Conservation (phyloP, 83 land plant genomes). For the Larix sibirica region DNA sequence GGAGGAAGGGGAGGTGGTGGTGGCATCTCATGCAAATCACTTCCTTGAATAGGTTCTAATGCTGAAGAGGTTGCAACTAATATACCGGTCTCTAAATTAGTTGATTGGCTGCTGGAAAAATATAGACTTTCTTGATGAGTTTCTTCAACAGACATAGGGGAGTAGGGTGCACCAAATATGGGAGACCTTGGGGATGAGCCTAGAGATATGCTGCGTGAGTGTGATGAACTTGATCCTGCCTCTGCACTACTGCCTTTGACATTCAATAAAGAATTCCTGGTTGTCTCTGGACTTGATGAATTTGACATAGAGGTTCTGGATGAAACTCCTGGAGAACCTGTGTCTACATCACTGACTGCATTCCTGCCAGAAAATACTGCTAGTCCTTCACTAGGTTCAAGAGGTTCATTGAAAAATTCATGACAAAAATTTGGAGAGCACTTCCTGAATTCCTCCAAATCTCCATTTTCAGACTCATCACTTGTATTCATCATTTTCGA, state of each 20-base stretch:
- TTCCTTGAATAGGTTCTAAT: not conserved
- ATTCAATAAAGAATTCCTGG: conserved; percentile 12
- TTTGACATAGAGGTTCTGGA: conserved; percentile 7
- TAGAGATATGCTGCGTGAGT: conserved; percentile 6
- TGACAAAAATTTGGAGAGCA: conserved; percentile 1
- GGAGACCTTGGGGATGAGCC: conserved; percentile 23
- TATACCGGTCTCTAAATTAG: not conserved
- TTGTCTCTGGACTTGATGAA: conserved; percentile 12
- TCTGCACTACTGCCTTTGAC: conserved; percentile 19
- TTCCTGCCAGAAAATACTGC: conserved; percentile 11
- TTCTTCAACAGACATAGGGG: conserved; percentile 15
- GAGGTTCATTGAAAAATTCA: conserved; percentile 5
- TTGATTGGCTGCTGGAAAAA: not conserved
- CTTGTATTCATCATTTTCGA: not conserved
- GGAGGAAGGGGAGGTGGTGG: conserved; percentile 79
- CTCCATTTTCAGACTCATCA: conserved; percentile 4
- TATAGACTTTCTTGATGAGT: not conserved
- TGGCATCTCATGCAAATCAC: conserved; percentile 11
- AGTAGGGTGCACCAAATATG: conserved; percentile 2
- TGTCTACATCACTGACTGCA: conserved; percentile 14
- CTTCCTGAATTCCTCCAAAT: not conserved
- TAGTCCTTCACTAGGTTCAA: conserved; percentile 9
- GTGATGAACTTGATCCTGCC: conserved; percentile 8
- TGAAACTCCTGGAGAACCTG: conserved; percentile 16
- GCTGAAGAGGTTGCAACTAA: not conserved